phyloP scores from a whole-genome alignment of 2,329 filamentous ascomycete genomes.

The Monilinia polystroma region DNA sequence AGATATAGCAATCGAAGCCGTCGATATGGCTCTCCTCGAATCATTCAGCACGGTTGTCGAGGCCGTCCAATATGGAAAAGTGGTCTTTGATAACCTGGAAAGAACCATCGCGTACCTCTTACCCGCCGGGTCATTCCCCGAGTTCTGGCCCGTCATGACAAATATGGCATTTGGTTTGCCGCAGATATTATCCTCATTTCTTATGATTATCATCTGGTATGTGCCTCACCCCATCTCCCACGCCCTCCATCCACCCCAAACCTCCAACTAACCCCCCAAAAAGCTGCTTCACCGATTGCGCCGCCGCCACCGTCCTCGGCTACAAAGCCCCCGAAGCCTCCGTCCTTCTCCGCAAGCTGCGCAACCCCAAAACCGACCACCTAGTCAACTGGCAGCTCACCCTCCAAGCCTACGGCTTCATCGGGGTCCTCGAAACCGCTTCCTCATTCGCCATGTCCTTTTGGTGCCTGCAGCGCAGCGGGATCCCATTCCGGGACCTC shows the following conservation, averaged over 20 bases:
- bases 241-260: background rate
- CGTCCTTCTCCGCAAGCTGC: slow-evolving; percentile 65
- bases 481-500: slow-evolving; percentile 60
- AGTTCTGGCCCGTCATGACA: slow-evolving; percentile 59
- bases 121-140: slow-evolving; percentile 58
- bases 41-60: slow-evolving; percentile 70
- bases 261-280: background rate
- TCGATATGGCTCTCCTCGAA: slow-evolving; percentile 64
- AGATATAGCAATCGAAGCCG: slow-evolving; percentile 61
- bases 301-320: slow-evolving; percentile 67
- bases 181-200: slow-evolving; percentile 56
- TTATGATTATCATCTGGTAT: slow-evolving; percentile 46
- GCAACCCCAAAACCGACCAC: slow-evolving; percentile 65
- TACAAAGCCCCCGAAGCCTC: slow-evolving; percentile 76
- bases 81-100: slow-evolving; percentile 78
- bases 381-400: slow-evolving; percentile 72
- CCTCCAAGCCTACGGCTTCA: slow-evolving; percentile 67
- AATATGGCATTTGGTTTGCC: slow-evolving; percentile 59
- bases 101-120: slow-evolving; percentile 63
- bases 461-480: slow-evolving; percentile 60
- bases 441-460: slow-evolving; percentile 62
- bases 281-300: slow-evolving; percentile 70
- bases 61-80: slow-evolving; percentile 68
- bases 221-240: too few relatives aligned
- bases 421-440: slow-evolving; percentile 61